Evolutionary conservation across 768 basidiomycete species (phyloP), one percentile per base, ranked within the genome.

Genomic region (Amanita subjunquillea): DNA sequence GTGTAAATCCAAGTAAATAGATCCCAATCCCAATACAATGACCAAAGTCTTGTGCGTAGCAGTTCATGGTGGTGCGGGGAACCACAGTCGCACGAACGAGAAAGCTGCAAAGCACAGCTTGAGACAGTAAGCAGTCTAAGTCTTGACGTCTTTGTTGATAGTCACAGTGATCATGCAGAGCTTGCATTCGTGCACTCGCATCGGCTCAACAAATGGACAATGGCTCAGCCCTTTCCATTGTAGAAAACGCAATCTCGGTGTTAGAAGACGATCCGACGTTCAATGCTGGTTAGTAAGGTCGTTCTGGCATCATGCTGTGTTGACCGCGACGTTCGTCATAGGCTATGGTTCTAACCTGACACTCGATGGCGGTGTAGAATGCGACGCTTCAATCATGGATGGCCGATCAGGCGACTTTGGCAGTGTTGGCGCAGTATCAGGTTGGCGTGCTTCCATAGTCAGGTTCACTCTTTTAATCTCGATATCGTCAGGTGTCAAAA

Each of bases 281-380:
- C 37, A 91, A 91, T 57, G 87, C 88, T 64, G 87, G 85, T 81
- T 44, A 22, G 65, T 42, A 12, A 9, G 23, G 36, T 53, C 56
- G 23, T 41, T 27, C 45, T 37, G 6, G 32, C 15, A 43, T 48
- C 43, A 42, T 29, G 9, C 4, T 50, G 44, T 40, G 23, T 25
- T 44, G 6, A 17, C n/a, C n/a, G 17, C 17, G 17, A 20, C 27
- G 20, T 57, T 20, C 25, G 39, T 39, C 20, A 13, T 55, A 83
- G 87, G 88, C 1, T 79, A 75, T 55, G 88, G 90, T 3, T 87
- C 89, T 2, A 91, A 91, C 63, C 68, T 91, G 43, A 89, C 86
- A 0, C 56, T 83, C 3, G 71, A 77, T n/a, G 87, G 90, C 12
- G 69, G 68, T 2, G 87, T 90, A 15, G 89, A 91, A 67, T 91